phyloP scores from a whole-genome alignment of 192 early-diverging fungal species.

The Neocallimastix lanati region DNA sequence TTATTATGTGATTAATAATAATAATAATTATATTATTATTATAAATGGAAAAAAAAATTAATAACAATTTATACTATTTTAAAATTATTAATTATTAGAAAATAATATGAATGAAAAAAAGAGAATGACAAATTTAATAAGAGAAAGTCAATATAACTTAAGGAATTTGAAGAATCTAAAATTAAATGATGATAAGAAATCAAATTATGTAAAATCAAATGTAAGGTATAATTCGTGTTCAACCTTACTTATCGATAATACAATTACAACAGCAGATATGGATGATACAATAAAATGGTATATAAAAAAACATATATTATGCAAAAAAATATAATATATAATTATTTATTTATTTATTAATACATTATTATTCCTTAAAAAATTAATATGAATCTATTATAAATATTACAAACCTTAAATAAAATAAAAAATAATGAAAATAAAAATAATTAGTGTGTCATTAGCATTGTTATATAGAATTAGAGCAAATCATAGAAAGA shows the following conservation, averaged over 20 bases:
- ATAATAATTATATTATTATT: no score
- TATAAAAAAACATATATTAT: not conserved
- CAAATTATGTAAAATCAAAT: not conserved
- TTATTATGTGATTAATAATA: no score
- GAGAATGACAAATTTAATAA: not conserved
- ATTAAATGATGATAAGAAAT: not conserved
- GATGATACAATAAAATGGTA: slow-evolving; percentile 24
- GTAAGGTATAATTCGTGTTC: slow-evolving; percentile 3
- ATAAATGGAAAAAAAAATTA: no score
- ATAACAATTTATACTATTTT: no score
- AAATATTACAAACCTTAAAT: no score
- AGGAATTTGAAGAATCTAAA: not conserved
- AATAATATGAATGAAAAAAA: not conserved
- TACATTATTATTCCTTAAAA: no score
- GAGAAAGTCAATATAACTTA: not conserved
- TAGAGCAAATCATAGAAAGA: not conserved
- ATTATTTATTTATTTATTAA: not conserved
- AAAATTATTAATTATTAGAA: not conserved
- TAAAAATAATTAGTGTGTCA: slow-evolving; percentile 12
- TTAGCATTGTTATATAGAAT: slow-evolving; percentile 3
- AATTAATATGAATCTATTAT: no score
- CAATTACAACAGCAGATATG: slow-evolving; percentile 24
- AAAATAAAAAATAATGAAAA: slow-evolving; percentile 11
- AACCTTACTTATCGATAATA: slow-evolving; percentile 33
- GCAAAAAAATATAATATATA: not conserved